A percentile compares a stretch with the other conserved stretches of the same genome.
Evolutionary conservation across 169 alveolate species (phyloP).

Genomic region (Plasmodium yoelii): DNA sequence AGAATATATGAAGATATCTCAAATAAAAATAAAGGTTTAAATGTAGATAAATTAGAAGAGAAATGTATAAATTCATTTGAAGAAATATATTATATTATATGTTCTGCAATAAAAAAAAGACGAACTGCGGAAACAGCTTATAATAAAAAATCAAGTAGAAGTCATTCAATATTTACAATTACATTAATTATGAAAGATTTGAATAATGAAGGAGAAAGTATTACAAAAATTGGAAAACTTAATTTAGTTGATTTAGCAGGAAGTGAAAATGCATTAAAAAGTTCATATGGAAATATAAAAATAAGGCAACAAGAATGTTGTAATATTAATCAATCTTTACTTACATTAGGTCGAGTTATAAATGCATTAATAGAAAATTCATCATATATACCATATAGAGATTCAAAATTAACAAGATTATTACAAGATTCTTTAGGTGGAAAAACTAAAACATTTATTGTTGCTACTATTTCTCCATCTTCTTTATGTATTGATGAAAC

Average conservation of each 20-base stretch:
- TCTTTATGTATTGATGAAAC: constrained; percentile 93
- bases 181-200: constrained; percentile 90
- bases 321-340: constrained; percentile 91
- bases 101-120: constrained; percentile 89
- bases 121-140: constrained; percentile 91
- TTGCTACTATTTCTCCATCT: constrained; percentile 94
- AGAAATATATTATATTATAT: constrained; percentile 89
- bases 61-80: constrained; percentile 89
- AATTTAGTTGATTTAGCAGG: constrained; percentile 98
- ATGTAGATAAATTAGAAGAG: constrained; percentile 87
- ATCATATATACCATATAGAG: constrained; percentile 96
- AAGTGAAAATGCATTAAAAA: constrained; percentile 91
- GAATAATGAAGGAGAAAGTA: constrained; percentile 89
- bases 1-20: constrained; percentile 82
- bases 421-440: constrained; percentile 97
- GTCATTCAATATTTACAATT: constrained; percentile 92
- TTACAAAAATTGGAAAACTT: constrained; percentile 90
- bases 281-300: constrained; percentile 91
- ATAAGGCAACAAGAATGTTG: constrained; percentile 93
- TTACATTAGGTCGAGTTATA: constrained; percentile 93
- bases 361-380: constrained; percentile 91
- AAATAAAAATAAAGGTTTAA: constrained; percentile 83
- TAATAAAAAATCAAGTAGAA: constrained; percentile 91
- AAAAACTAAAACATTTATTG: constrained; percentile 94
- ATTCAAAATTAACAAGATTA: constrained; percentile 95